phyloP scores from a whole-genome alignment of 2,329 filamentous ascomycete genomes.

The Sordariomycetes sp. region DNA sequence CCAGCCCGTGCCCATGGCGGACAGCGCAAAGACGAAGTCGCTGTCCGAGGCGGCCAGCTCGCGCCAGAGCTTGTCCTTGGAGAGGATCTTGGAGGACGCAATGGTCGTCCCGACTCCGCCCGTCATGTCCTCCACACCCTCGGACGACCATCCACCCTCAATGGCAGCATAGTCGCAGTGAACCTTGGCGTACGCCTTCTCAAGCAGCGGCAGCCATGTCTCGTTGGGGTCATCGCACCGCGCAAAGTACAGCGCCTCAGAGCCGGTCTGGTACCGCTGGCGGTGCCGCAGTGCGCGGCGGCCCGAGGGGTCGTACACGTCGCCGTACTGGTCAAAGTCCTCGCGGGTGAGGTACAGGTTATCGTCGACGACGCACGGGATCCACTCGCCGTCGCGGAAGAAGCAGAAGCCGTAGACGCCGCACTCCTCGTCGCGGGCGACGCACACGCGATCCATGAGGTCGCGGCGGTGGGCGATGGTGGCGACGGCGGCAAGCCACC shows the following conservation, averaged over 20 bases:
- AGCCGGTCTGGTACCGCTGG: constrained; percentile 52
- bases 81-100: constrained; percentile 41
- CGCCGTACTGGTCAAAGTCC: constrained; percentile 24
- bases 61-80: constrained; percentile 58
- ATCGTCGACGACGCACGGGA: constrained; percentile 43
- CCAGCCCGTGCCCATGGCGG: constrained; percentile 16
- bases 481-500: constrained; percentile 53
- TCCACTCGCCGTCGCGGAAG: constrained; percentile 66
- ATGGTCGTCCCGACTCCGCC: constrained; percentile 44
- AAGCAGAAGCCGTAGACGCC: constrained; percentile 83
- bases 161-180: constrained; percentile 70
- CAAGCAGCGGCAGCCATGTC: constrained; percentile 67
- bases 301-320: constrained; percentile 24
- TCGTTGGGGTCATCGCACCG: constrained; percentile 61
- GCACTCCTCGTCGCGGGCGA: constrained; percentile 56
- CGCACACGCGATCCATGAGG: constrained; percentile 60
- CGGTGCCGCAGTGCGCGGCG: constrained; percentile 47
- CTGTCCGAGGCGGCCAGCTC: constrained; percentile 54
- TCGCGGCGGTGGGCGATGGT: constrained; percentile 20
- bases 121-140: constrained; percentile 43
- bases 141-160: constrained; percentile 53
- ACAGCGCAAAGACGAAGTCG: constrained; percentile 47
- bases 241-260: constrained; percentile 61
- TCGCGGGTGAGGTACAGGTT: constrained; percentile 33
- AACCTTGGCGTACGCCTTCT: constrained; percentile 71